Base-by-base conservation (phyloP, 2,329 filamentous ascomycete genomes). In the Calonectria honghensis region DNA sequence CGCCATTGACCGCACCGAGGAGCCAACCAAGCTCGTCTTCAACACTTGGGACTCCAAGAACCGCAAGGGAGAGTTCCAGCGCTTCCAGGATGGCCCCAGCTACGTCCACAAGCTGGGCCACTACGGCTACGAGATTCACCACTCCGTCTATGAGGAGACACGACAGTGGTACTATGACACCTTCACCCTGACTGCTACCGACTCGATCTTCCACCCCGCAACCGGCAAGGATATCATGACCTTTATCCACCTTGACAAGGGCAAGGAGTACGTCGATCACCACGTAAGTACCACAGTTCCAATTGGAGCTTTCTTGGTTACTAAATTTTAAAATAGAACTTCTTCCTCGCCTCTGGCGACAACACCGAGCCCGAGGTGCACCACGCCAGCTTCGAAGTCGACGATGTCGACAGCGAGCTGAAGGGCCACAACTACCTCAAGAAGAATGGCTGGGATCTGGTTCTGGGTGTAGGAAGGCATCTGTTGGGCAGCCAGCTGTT, bases 381-480 rank as follows among this genome's bases (percentile, higher is more conserved):
- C 11, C 66, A 84, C 70, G 72, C 64, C 2, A 82, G 79, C 29
- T 83, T 78, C 71, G 82, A 93, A 78, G 89, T 92, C 0, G 87
- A 90, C 48, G 90, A 93, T 78, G 91, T 91, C 74, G 91, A 93
- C 78, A 89, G 88, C 2, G 91, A 93, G 84, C 84, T 87, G 27
- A 82, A 93, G 7, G 91, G 91, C 0, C 91, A 93, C 80, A 85
- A 91, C 69, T 92, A 89, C 88, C 83, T 93, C 57, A 85, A 82
- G 0, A 82, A 87, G 61, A 89, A 90, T 78, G 87, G 87, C 3
- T 92, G 90, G 75, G 86, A 86, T 73, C 85, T 83, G 35, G 88
- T 90, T 18, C 93, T 91, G 91, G 91, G 91, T 0, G 88, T 93
- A 0, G 91, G 92, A 0, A 83, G 91, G 59, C 91, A 93, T 84